Percentiles rank a stretch among this genome's conserved stretches.
phyloP scores from a whole-genome alignment of 2,329 filamentous ascomycete species.

The Calonectria leucothoes region DNA sequence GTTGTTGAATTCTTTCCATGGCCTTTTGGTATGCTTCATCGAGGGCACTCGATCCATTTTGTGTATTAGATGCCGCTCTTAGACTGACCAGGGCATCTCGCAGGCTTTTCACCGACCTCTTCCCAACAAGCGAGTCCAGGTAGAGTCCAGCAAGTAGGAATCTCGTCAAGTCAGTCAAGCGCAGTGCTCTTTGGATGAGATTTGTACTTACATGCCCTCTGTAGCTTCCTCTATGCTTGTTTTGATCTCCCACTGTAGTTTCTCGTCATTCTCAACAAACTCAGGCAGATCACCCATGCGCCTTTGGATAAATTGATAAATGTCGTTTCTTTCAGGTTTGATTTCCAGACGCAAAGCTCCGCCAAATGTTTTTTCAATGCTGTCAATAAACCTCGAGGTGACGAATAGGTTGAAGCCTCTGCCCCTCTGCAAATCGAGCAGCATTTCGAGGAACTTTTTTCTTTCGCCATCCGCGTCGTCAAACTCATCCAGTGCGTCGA shows the following conservation, averaged over 20 bases:
- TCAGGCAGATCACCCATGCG: background rate
- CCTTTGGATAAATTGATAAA: background rate
- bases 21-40: background rate
- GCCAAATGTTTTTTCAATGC: background rate
- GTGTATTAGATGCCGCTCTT: background rate
- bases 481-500: background rate
- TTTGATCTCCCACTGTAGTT: background rate
- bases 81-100: background rate
- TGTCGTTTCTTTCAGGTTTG: background rate
- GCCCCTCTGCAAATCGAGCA: background rate
- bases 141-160: background rate
- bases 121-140: background rate
- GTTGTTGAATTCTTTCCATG: background rate
- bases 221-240: background rate
- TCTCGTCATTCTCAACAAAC: background rate
- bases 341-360: background rate
- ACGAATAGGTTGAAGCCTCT: background rate
- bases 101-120: background rate
- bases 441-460: background rate
- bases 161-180: background rate
- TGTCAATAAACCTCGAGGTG: background rate
- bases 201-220: background rate
- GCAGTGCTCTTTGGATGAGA: background rate
- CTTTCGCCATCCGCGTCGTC: background rate
- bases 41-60: background rate